Conservation (phyloP, 768 basidiomycete genomes). For the Boletus eberwhitei region DNA sequence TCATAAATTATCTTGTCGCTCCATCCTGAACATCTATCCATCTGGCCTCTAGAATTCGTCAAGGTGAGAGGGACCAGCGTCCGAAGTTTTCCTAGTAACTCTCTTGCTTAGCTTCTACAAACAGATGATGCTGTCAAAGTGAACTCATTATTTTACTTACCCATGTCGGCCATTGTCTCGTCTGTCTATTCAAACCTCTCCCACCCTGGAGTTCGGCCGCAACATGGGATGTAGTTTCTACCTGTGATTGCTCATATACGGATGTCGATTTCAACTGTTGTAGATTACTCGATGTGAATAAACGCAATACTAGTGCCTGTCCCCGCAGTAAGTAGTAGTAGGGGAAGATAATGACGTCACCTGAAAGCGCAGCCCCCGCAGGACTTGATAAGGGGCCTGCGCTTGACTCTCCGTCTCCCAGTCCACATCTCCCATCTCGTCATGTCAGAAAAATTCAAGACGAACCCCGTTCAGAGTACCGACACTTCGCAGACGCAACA, state of each 20-base stretch:
- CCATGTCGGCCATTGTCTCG: constrained; percentile 12
- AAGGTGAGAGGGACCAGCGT: constrained; percentile 42
- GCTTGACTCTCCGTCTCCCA: neutral
- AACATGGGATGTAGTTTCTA: neutral
- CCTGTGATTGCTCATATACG: constrained; percentile 9
- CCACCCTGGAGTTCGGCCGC: neutral
- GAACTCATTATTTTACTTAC: constrained; percentile 21
- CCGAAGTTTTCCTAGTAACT: constrained; percentile 1
- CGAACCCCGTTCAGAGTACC: neutral
- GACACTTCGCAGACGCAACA: constrained; percentile 30
- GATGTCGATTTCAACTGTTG: neutral
- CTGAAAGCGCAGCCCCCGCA: neutral
- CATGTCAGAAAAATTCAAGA: constrained; percentile 19
- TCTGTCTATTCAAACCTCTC: constrained; percentile 2
- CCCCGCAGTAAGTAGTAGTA: too few species aligned
- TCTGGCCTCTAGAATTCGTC: constrained; percentile 59
- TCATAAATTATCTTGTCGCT: neutral
- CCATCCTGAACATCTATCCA: neutral
- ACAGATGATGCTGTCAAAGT: constrained; percentile 77
- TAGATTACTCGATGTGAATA: neutral
- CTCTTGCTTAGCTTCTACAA: constrained; percentile 12
- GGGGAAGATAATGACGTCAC: constrained; percentile 18
- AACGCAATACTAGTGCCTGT: neutral
- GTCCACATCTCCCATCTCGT: neutral
- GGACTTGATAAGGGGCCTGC: constrained; percentile 1